Conservation (phyloP, 148 eudicot genomes). For the Drosera capensis region DNA sequence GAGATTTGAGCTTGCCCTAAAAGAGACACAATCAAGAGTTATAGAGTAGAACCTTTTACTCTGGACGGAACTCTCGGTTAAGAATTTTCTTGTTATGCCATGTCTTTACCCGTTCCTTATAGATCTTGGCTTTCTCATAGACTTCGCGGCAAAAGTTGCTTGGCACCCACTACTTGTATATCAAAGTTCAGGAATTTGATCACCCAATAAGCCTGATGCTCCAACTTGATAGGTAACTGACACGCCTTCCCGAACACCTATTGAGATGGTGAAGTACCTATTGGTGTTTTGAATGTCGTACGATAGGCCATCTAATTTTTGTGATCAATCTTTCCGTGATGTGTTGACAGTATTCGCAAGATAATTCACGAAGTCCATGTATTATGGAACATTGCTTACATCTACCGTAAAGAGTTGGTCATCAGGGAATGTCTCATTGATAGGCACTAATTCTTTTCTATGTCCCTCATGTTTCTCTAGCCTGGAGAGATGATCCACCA, state of each 20-base stretch:
- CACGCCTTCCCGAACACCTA: not conserved
- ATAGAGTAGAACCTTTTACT: too few species aligned
- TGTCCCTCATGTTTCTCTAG: not conserved
- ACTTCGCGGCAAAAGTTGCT: not conserved
- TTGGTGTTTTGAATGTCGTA: not conserved
- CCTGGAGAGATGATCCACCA: not conserved
- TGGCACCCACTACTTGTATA: not conserved
- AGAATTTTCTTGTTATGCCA: conserved; percentile 9
- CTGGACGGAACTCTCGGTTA: not conserved
- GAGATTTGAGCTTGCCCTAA: too few species aligned
- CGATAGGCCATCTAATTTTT: not conserved
- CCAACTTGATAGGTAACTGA: conserved; percentile 2
- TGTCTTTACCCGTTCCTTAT: conserved; percentile 2
- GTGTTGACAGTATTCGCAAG: not conserved
- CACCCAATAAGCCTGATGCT: conserved; percentile 8
- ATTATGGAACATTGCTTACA: too few species aligned
- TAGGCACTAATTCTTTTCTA: not conserved
- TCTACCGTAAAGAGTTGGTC: not conserved
- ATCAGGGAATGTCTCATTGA: not conserved
- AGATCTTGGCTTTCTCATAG: conserved; percentile 5
- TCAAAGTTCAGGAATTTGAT: not conserved
- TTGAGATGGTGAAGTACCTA: not conserved
- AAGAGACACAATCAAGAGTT: too few species aligned
- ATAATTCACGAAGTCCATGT: not conserved
- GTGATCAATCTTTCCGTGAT: not conserved